Conservation (phyloP, 2,329 filamentous ascomycete genomes). For the Sclerotinia spermophila region DNA sequence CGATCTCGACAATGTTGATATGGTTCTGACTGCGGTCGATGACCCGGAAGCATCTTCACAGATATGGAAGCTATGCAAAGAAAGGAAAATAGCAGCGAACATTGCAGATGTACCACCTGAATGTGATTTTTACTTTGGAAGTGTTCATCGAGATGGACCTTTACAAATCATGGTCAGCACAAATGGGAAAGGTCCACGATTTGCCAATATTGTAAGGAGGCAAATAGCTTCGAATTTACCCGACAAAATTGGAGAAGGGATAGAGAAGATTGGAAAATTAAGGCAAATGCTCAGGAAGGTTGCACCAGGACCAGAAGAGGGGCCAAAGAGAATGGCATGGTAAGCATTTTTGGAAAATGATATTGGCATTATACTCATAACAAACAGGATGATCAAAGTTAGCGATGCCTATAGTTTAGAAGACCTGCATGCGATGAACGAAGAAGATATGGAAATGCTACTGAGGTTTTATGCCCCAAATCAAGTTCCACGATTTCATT, state of each 20-base stretch:
- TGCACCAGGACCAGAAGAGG: slow-evolving; percentile 68
- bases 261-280: slow-evolving; percentile 77
- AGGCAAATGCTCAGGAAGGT: slow-evolving; percentile 74
- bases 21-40: slow-evolving; percentile 92
- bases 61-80: slow-evolving; percentile 93
- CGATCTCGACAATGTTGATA: slow-evolving; percentile 82
- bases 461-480: slow-evolving; percentile 65
- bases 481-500: slow-evolving; percentile 52
- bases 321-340: slow-evolving; percentile 89
- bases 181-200: slow-evolving; percentile 89
- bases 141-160: slow-evolving; percentile 89
- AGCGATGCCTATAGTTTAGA: slow-evolving; percentile 84
- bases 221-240: slow-evolving; percentile 77
- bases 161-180: slow-evolving; percentile 98
- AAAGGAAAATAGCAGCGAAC: slow-evolving; percentile 79
- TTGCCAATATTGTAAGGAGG: slow-evolving; percentile 81
- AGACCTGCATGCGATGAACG: slow-evolving; percentile 76
- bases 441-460: slow-evolving; percentile 81
- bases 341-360: slow-evolving; percentile 40
- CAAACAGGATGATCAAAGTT: slow-evolving; percentile 77
- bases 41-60: slow-evolving; percentile 84
- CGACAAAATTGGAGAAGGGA: slow-evolving; percentile 75
- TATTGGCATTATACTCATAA: slow-evolving; percentile 35
- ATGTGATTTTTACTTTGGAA: slow-evolving; percentile 98
- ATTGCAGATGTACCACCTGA: slow-evolving; percentile 96